These are phyloP conservation scores for Aspergillus chevalieri DNA, from an alignment of 2,329 filamentous ascomycete species.

Conservation along the genomic window DNA sequence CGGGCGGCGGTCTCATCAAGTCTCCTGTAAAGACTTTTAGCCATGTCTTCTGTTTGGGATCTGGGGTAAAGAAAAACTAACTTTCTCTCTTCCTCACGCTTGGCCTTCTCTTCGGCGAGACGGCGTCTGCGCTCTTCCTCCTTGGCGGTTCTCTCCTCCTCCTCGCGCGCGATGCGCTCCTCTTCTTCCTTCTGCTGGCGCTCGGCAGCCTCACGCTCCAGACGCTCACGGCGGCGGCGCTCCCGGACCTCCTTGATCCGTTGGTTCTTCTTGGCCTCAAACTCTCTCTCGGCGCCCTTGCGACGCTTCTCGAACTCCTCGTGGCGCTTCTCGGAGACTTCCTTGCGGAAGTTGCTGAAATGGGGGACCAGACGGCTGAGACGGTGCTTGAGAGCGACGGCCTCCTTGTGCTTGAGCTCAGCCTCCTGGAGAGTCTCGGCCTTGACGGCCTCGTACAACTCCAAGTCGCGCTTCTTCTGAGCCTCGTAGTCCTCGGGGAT, in stretches of 20 bases:
- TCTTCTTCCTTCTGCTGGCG: slow-evolving; percentile 73
- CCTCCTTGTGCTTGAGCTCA: slow-evolving; percentile 83
- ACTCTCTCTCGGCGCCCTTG: slow-evolving; percentile 83
- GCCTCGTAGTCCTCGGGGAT: slow-evolving; percentile 75
- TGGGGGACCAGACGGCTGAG: slow-evolving; percentile 74
- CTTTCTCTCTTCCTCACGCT: slow-evolving; percentile 54
- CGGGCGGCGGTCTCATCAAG: slow-evolving; percentile 56
- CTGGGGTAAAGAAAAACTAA: slow-evolving; percentile 32
- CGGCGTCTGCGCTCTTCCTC: slow-evolving; percentile 75
- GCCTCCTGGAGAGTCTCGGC: slow-evolving; percentile 71
- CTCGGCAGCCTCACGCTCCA: slow-evolving; percentile 79
- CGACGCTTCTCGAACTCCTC: slow-evolving; percentile 94
- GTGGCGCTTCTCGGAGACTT: slow-evolving; percentile 78
- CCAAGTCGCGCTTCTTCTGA: slow-evolving; percentile 72
- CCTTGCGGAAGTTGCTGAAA: slow-evolving; percentile 77
- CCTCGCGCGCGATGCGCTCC: slow-evolving; percentile 72
- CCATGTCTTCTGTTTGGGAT: neutral
- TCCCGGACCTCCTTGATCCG: slow-evolving; percentile 87
- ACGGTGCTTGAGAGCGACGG: slow-evolving; percentile 88
- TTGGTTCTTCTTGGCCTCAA: slow-evolving; percentile 82
- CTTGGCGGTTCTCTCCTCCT: slow-evolving; percentile 71
- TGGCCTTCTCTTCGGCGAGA: slow-evolving; percentile 63
- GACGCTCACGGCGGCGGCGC: slow-evolving; percentile 72
- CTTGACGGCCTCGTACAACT: slow-evolving; percentile 74
- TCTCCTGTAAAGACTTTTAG: slow-evolving; percentile 45